Evolutionary conservation across 345 rosid species (phyloP).

Genomic region (Populus euphratica): DNA sequence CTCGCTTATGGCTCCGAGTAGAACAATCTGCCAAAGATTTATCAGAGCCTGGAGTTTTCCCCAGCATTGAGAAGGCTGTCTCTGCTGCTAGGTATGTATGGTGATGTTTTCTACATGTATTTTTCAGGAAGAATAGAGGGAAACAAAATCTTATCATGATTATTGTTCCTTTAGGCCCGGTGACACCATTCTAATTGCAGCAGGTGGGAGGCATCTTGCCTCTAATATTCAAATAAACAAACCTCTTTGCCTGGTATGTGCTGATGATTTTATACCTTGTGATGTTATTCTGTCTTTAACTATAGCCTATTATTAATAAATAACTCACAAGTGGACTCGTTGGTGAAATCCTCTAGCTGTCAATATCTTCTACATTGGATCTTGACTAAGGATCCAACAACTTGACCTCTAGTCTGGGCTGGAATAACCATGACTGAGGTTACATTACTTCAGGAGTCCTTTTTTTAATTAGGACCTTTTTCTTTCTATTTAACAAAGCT

Average conservation of each 20-base stretch:
- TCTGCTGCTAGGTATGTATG: constrained; percentile 82
- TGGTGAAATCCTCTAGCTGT: background rate
- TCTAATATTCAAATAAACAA: constrained; percentile 81
- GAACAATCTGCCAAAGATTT: constrained; percentile 61
- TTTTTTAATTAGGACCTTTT: too few relatives aligned
- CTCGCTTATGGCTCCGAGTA: constrained; percentile 90
- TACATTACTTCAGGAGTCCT: background rate
- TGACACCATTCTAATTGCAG: constrained; percentile 83
- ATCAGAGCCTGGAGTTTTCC: constrained; percentile 66
- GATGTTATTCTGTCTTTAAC: background rate
- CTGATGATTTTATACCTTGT: constrained; percentile 1
- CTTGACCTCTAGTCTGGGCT: background rate
- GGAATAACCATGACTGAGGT: background rate
- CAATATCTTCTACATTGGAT: background rate
- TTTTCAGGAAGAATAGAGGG: background rate
- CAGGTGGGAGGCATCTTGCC: constrained; percentile 73
- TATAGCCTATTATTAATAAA: background rate
- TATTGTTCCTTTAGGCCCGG: constrained; percentile 63
- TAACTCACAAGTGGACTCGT: background rate
- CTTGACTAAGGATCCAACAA: background rate
- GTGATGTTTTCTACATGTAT: background rate
- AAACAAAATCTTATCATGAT: constrained; percentile 19
- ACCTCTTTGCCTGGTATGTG: constrained; percentile 93
- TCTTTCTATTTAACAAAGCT: too few relatives aligned
- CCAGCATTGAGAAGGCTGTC: constrained; percentile 68